Base-by-base conservation (phyloP, 2,329 filamentous ascomycete species). In the Scedosporium apiospermum region DNA sequence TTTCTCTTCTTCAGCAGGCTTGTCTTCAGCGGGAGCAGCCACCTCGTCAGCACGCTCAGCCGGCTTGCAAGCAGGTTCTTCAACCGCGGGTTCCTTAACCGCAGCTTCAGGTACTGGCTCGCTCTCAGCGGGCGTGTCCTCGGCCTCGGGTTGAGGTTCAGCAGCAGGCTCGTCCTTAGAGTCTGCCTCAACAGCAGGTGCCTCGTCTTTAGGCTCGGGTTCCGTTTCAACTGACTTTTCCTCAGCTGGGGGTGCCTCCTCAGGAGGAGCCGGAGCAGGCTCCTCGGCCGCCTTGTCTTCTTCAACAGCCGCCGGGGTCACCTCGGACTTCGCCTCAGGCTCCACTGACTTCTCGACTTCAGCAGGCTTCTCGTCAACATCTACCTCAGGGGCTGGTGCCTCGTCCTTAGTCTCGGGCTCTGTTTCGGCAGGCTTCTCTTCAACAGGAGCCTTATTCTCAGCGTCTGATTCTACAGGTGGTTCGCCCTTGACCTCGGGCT, bases 201-300 rank as follows among this genome's bases (percentile, higher is more conserved):
- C 53, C 23, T 57, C 16, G 16, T 38, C 38, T 21, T 41, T 42
- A 27, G 57, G n/a, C 27, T 58, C 18, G 12, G 51, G 9, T 3
- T 18, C 21, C n/a, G 51, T 49, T 21, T 57, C 63, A 57, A 10
- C 34, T n/a, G 53, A n/a, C 42, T 59, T 63, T n/a, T 57, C 57
- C 27, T 55, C 18, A 2, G 62, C 23, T 6, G 34, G 58, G 12
- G 58, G 16, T 38, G 51, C 55, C 42, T 63, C n/a, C 18, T 59
- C 62, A 51, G 44, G 49, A 42, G 62, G 26, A 41, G 62, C 23
- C 34, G 59, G 27, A 23, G 44, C 49, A 23, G 57, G 18, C 7
- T 57, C 55, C 14, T 55, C 57, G 10, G 55, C 21, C 30, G 57
- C 18, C 9, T 49, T 55, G 16, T n/a, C 26, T 7, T 23, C 59